Evolutionary conservation across 2,329 filamentous ascomycete genomes (phyloP).

Genomic region (Pseudogymnoascus sp.): DNA sequence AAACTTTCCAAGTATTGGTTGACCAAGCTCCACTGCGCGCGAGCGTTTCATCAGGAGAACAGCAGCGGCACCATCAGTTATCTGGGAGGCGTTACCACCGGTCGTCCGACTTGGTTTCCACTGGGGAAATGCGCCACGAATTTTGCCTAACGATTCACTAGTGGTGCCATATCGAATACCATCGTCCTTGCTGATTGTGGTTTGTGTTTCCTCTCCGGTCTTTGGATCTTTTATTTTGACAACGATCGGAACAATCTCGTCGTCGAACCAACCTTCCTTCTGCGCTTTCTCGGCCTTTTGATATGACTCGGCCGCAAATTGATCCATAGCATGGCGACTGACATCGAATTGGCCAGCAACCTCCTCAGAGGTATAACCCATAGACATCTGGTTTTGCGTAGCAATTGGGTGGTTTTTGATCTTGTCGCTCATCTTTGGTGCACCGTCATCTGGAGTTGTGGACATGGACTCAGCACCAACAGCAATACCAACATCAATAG

Average conservation of each 20-base stretch:
- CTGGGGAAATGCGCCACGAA: conserved; percentile 77
- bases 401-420: conserved; percentile 70
- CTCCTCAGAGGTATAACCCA: conserved; percentile 85
- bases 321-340: conserved; percentile 65
- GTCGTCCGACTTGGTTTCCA: conserved; percentile 89
- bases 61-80: conserved; percentile 91
- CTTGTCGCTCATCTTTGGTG: conserved; percentile 78
- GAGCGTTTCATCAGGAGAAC: conserved; percentile 90
- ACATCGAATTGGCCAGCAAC: conserved; percentile 83
- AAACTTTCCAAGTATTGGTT: conserved; percentile 85
- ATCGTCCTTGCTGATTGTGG: conserved; percentile 76
- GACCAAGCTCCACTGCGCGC: conserved; percentile 78
- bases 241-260: conserved; percentile 79
- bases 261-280: conserved; percentile 73
- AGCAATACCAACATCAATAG: conserved; percentile 90
- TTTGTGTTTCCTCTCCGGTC: conserved; percentile 70
- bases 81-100: conserved; percentile 89
- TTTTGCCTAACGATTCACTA: conserved; percentile 78
- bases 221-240: conserved; percentile 81
- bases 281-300: conserved; percentile 81
- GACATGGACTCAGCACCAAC: conserved; percentile 96
- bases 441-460: conserved; percentile 68
- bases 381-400: conserved; percentile 91
- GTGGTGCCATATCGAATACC: conserved; percentile 80
- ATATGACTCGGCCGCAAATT: conserved; percentile 80